Conservation (phyloP, 2,329 filamentous ascomycete species). For the Pestalotiopsis fici region DNA sequence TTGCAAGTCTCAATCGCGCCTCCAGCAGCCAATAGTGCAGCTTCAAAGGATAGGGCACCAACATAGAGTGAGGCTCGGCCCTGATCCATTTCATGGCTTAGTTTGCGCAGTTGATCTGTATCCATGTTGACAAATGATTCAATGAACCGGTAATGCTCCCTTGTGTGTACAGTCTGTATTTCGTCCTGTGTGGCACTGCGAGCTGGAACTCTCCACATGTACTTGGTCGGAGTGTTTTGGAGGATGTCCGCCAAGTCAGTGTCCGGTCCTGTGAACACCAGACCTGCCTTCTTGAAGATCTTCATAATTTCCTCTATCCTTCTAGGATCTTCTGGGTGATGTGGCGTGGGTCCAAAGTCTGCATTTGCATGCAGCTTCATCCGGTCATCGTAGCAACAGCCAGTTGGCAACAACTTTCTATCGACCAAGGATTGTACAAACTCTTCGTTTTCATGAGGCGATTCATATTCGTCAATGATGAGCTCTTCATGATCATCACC, state of each 20-base stretch:
- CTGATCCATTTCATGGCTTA: constrained; percentile 63
- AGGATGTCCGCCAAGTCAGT: constrained; percentile 53
- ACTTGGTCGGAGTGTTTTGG: constrained; percentile 55
- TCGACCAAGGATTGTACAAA: constrained; percentile 39
- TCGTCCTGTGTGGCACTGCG: constrained; percentile 78
- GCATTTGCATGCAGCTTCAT: constrained; percentile 96
- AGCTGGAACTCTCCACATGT: constrained; percentile 77
- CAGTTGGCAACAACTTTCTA: constrained; percentile 64
- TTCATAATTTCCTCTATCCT: constrained; percentile 93
- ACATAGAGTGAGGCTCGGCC: constrained; percentile 80
- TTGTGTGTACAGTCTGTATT: constrained; percentile 76
- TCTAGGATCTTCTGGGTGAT: constrained; percentile 92
- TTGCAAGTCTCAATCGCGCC: constrained; percentile 95
- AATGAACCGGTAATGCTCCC: constrained; percentile 80
- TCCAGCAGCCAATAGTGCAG: constrained; percentile 81
- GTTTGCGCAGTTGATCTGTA: constrained; percentile 65
- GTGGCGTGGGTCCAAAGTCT: constrained; percentile 69
- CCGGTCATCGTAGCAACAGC: constrained; percentile 85
- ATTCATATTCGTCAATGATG: constrained; percentile 31
- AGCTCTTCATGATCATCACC: constrained; percentile 32
- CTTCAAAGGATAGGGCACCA: constrained; percentile 77
- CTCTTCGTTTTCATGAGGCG: constrained; percentile 33
- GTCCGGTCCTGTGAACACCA: constrained; percentile 67
- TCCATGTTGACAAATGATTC: constrained; percentile 53
- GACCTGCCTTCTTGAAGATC: constrained; percentile 77